Evolutionary conservation across 2,329 filamentous ascomycete species (phyloP).

Genomic region (Phaeophleospora eucalypticola): DNA sequence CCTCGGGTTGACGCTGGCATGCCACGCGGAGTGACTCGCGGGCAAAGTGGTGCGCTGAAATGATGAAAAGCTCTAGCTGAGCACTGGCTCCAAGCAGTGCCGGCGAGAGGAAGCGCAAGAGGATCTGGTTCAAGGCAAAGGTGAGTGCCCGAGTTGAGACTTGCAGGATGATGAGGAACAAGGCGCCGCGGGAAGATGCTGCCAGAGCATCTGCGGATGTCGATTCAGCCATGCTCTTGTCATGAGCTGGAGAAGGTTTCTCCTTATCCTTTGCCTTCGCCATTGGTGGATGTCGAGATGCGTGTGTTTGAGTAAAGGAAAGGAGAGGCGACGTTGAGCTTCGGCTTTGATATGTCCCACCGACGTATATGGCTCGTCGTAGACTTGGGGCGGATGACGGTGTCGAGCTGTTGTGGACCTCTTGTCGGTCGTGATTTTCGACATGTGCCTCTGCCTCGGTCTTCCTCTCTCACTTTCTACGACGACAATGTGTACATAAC

Average conservation of each 20-base stretch:
- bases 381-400: constrained; percentile 1
- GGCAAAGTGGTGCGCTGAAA: constrained; percentile 91
- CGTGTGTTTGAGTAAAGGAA: background rate
- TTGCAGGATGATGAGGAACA: constrained; percentile 83
- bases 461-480: background rate
- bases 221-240: too few relatives aligned
- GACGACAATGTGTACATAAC: background rate
- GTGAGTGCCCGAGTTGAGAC: constrained; percentile 82
- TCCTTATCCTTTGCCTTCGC: too few relatives aligned
- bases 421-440: background rate
- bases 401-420: background rate
- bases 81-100: constrained; percentile 78
- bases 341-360: background rate
- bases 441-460: background rate
- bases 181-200: constrained; percentile 65
- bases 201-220: constrained; percentile 34
- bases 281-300: too few relatives aligned
- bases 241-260: too few relatives aligned
- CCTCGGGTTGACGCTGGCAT: constrained; percentile 64
- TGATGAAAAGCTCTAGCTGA: constrained; percentile 88
- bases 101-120: constrained; percentile 83
- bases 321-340: constrained; percentile 6
- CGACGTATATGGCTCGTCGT: background rate
- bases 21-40: constrained; percentile 89
- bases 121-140: constrained; percentile 85